Conservation (phyloP, 1,284 basidiomycete species). For the Tetrapyrgos nigripes region DNA sequence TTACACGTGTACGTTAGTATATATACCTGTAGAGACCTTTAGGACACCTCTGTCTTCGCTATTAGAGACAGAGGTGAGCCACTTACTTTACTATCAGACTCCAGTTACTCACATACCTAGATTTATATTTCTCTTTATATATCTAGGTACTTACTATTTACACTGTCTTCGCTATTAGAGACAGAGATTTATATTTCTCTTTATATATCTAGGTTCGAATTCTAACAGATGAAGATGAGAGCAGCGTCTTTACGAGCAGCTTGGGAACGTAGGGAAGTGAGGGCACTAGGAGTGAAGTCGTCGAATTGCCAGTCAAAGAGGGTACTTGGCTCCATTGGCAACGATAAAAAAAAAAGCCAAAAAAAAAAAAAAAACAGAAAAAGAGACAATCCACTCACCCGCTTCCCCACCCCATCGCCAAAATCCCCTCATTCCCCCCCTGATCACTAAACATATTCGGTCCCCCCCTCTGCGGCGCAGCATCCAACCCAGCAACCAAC, state of each 20-base stretch:
- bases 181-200: too few relatives aligned
- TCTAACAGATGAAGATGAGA: constrained; percentile 75
- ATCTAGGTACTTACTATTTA: too few relatives aligned
- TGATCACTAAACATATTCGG: constrained; percentile 79
- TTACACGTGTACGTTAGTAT: too few relatives aligned
- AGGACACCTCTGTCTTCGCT: too few relatives aligned
- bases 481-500: constrained; percentile 71
- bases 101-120: too few relatives aligned
- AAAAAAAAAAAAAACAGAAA: background rate
- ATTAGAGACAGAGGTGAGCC: too few relatives aligned
- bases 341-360: too few relatives aligned
- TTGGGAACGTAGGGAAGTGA: constrained; percentile 52
- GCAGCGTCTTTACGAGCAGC: constrained; percentile 65
- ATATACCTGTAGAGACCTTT: too few relatives aligned
- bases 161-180: too few relatives aligned
- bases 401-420: constrained; percentile 87
- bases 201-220: too few relatives aligned
- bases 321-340: constrained; percentile 39
- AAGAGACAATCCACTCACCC: constrained; percentile 43
- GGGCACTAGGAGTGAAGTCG: constrained; percentile 75
- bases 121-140: too few relatives aligned
- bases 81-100: too few relatives aligned
- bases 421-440: constrained; percentile 68
- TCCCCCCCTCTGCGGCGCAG: constrained; percentile 70
- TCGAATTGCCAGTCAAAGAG: constrained; percentile 65